phyloP scores from a whole-genome alignment of 352 stramenopile genomes.

The Phytopythium vexans region DNA sequence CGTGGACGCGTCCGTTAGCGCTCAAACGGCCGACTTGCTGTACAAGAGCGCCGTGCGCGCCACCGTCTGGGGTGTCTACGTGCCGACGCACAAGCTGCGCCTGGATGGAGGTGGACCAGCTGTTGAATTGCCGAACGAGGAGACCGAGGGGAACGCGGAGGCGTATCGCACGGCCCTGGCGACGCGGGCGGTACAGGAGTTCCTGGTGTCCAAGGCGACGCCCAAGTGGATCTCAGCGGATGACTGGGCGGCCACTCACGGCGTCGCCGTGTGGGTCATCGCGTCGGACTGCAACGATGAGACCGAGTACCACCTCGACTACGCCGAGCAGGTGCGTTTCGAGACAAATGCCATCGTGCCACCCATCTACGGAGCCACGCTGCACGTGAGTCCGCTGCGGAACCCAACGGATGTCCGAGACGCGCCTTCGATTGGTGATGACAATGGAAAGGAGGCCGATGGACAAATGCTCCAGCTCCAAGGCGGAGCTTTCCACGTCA shows the following conservation, averaged over 20 bases:
- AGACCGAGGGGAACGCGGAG: slow-evolving; percentile 13
- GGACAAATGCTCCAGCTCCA: slow-evolving; percentile 18
- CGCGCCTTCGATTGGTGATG: background rate
- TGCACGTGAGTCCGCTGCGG: slow-evolving; percentile 63
- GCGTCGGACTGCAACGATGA: slow-evolving; percentile 57
- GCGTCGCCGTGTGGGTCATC: slow-evolving; percentile 69
- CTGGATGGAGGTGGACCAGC: slow-evolving; percentile 3
- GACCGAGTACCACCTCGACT: slow-evolving; percentile 73
- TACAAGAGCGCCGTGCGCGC: slow-evolving; percentile 54
- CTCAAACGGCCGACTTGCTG: slow-evolving; percentile 39
- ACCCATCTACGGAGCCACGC: slow-evolving; percentile 68
- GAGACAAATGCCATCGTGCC: slow-evolving; percentile 72
- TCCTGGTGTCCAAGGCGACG: slow-evolving; percentile 29
- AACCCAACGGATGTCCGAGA: slow-evolving; percentile 2
- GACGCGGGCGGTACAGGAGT: slow-evolving; percentile 43
- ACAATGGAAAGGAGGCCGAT: slow-evolving; percentile 3
- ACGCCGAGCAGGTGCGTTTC: slow-evolving; percentile 66
- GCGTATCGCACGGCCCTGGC: slow-evolving; percentile 43
- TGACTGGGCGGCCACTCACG: slow-evolving; percentile 39
- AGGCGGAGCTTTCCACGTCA: slow-evolving; percentile 63
- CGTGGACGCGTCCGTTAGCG: slow-evolving; percentile 44
- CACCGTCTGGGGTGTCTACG: slow-evolving; percentile 70
- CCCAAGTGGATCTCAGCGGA: slow-evolving; percentile 18
- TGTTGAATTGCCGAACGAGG: slow-evolving; percentile 7
- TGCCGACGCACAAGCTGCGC: slow-evolving; percentile 27